phyloP scores from a whole-genome alignment of 2,329 filamentous ascomycete species.

The Ophiostoma angusticollis region DNA sequence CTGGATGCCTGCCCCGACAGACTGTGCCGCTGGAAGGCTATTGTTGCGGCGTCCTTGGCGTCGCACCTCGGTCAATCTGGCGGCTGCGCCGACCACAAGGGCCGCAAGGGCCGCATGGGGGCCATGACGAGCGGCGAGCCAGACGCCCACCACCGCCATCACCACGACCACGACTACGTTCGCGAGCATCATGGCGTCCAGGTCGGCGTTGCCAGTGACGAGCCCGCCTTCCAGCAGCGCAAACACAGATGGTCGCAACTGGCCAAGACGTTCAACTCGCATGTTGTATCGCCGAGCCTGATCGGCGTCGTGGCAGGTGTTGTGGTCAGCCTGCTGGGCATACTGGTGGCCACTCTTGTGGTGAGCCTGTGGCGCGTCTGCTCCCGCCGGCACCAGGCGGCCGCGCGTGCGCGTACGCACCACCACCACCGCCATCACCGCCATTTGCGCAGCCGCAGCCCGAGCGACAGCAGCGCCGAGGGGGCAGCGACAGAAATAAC shows the following conservation, averaged over 20 bases:
- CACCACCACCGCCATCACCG: conserved; percentile 17
- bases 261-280: conserved; percentile 42
- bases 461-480: conserved; percentile 23
- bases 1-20: conserved; percentile 28
- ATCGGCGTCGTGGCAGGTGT: conserved; percentile 58
- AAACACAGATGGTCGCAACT: conserved; percentile 32
- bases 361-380: conserved; percentile 43
- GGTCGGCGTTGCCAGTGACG: background rate
- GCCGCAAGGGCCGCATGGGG: conserved; percentile 9
- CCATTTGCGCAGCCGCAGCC: conserved; percentile 9
- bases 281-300: conserved; percentile 54
- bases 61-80: conserved; percentile 26
- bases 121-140: background rate
- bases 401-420: conserved; percentile 15
- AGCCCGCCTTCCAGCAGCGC: conserved; percentile 16
- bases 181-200: conserved; percentile 6
- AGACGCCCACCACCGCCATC: conserved; percentile 7
- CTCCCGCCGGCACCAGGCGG: conserved; percentile 32
- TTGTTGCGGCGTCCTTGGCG: conserved; percentile 31
- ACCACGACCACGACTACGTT: conserved; percentile 14
- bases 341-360: conserved; percentile 50
- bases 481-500: no score
- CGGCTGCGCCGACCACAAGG: conserved; percentile 25
- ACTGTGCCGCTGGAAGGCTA: conserved; percentile 42
- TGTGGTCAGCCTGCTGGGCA: conserved; percentile 52